These are phyloP conservation scores for Prunus yedoensis DNA, from an alignment of 331 rosid species.

Conservation along the genomic window DNA sequence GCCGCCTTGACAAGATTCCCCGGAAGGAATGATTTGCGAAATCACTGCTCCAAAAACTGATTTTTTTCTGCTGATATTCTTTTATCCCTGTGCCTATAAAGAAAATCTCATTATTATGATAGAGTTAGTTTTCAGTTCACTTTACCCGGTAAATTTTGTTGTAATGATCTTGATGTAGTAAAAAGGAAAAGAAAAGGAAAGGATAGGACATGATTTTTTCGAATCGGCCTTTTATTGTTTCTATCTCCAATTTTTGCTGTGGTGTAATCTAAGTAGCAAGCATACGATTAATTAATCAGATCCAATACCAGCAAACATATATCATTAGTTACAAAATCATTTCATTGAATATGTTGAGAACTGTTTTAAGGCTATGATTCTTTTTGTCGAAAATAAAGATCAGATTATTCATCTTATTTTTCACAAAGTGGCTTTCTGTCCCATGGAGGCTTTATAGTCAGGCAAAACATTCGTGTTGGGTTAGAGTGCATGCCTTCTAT, in stretches of 20 bases:
- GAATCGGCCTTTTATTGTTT: neutral
- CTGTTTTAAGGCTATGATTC: neutral
- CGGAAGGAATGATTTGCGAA: constrained; percentile 5
- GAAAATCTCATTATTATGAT: constrained; percentile 10
- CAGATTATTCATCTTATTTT: no score
- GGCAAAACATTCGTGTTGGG: neutral
- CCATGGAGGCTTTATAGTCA: neutral
- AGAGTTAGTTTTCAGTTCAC: constrained; percentile 2
- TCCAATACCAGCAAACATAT: neutral
- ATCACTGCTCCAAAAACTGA: neutral
- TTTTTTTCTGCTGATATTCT: constrained; percentile 4
- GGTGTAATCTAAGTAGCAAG: neutral
- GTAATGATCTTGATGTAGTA: constrained; percentile 12
- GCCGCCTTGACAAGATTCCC: constrained; percentile 9
- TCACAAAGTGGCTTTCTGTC: neutral
- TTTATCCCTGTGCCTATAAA: constrained; percentile 1
- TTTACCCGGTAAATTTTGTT: neutral
- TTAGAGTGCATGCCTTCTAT: constrained; percentile 22
- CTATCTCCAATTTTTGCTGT: constrained; percentile 2
- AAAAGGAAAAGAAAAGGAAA: neutral
- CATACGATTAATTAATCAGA: neutral
- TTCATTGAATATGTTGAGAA: neutral
- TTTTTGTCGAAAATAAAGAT: no score
- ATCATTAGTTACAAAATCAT: neutral
- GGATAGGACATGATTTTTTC: neutral